phyloP scores from a whole-genome alignment of 805 yeast species.

The Hanseniaspora valbyensis region DNA sequence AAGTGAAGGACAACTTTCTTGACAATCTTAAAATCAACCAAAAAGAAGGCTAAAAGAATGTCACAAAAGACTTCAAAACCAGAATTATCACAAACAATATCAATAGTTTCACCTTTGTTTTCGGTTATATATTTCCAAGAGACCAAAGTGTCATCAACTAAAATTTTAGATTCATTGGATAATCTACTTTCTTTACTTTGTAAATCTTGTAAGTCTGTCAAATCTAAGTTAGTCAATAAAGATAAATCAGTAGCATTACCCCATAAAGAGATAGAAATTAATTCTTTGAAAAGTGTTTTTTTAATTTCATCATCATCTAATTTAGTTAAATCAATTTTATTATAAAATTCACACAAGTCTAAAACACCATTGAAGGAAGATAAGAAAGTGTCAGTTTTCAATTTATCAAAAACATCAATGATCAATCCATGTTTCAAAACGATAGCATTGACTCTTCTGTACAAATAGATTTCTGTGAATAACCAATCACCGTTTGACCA shows the following conservation, averaged over 20 bases:
- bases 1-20: constrained; percentile 67
- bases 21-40: constrained; percentile 60
- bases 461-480: constrained; percentile 71
- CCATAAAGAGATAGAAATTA: constrained; percentile 84
- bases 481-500: constrained; percentile 92
- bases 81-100: constrained; percentile 80
- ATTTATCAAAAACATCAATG: constrained; percentile 55
- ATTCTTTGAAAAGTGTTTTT: constrained; percentile 54
- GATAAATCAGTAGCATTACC: constrained; percentile 97
- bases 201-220: constrained; percentile 79
- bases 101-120: constrained; percentile 37
- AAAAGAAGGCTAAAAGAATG: constrained; percentile 49
- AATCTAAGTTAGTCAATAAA: constrained; percentile 71
- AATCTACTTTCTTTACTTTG: constrained; percentile 86
- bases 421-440: constrained; percentile 32
- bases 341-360: constrained; percentile 47
- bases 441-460: constrained; percentile 41
- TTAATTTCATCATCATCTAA: constrained; percentile 36
- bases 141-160: constrained; percentile 58
- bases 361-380: constrained; percentile 67
- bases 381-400: constrained; percentile 64
- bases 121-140: constrained; percentile 48
- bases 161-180: constrained; percentile 65
- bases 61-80: constrained; percentile 95
- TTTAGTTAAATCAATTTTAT: constrained; percentile 24